Base-by-base conservation (phyloP, 2,329 filamentous ascomycete genomes). In the Aspergillus sp. region DNA sequence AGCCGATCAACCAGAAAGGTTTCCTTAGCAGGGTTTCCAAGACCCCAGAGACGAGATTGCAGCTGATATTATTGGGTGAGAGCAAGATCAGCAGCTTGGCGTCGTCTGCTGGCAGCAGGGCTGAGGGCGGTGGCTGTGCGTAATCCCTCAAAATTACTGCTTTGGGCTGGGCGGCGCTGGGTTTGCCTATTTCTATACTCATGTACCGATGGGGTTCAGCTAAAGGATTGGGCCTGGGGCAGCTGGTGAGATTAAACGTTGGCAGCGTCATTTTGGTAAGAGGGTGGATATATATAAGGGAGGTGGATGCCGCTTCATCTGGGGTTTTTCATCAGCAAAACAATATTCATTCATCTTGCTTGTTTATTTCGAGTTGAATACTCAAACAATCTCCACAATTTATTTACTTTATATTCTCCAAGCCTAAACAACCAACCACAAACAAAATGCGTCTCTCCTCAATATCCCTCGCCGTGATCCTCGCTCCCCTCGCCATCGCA, bases 371-470 rank as follows among this genome's bases (percentile, higher is more conserved):
- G 1, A 31, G 8, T 31, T 31, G 27, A 11, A 31, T 11, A 3
- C 21, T 4, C 15, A 37, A 51, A 40, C 15, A 25, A 31, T 9
- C 5, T 11, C 40, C 4, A 25, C 15, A 21, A 3, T 6, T 14
- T n/a, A 17, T 25, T 6, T 21, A 33, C 12, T 12, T 15, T 31
- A 31, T 25, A n/a, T 14, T 15, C 25, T 9, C 31, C n/a, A 25
- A 9, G 17, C 9, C 9, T n/a, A 17, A 15, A 9, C 1, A 25
- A 41, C 19, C 5, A 45, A 31, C 41, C 31, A 3, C 7, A 6
- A 19, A 33, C 41, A 54, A 50, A 50, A 56, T 56, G 53, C 53
- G 46, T 15, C 51, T 53, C 31, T 25, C 53, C 14, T 19, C 46
- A 14, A 50, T 50, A 27, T 41, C 43, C 4, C 35, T 55, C 11